phyloP scores from a whole-genome alignment of 2,329 filamentous ascomycete genomes.

The Diaporthe sp. region DNA sequence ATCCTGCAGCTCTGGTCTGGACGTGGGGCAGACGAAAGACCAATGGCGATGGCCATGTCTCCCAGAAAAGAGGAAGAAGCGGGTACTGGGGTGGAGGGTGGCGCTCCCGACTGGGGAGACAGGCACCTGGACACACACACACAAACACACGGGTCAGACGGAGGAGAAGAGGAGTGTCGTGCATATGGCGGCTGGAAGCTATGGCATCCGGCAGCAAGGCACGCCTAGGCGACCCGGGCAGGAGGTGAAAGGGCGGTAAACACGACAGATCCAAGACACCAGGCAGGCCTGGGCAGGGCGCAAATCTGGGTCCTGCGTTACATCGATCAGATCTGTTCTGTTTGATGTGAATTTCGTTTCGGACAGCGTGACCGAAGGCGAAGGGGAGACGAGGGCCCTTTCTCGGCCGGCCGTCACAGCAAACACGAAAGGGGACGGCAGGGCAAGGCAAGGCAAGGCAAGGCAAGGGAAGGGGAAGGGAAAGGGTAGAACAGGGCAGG shows the following conservation, averaged over 20 bases:
- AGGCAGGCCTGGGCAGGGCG: conserved; percentile 25
- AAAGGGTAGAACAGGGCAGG: not conserved
- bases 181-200: conserved; percentile 35
- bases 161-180: not conserved
- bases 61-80: not conserved
- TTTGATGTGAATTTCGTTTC: conserved; percentile 37
- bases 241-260: conserved; percentile 41
- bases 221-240: conserved; percentile 7
- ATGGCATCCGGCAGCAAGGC: conserved; percentile 35
- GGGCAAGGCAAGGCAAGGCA: not conserved
- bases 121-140: not conserved
- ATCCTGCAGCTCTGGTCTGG: conserved; percentile 10
- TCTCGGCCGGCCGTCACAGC: conserved; percentile 26
- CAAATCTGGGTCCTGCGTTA: conserved; percentile 33
- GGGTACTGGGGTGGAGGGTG: not conserved
- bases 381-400: conserved; percentile 23
- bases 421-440: not conserved
- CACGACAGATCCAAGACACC: conserved; percentile 41
- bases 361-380: conserved; percentile 31
- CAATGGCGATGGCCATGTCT: conserved; percentile 1
- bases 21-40: conserved; percentile 6
- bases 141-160: not conserved
- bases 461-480: not conserved
- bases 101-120: not conserved
- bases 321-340: conserved; percentile 39